A percentile compares a stretch with the other conserved stretches of the same genome.
These are phyloP conservation scores for Podospora didyma DNA, from an alignment of 495 filamentous ascomycete species.

Conservation along the genomic window DNA sequence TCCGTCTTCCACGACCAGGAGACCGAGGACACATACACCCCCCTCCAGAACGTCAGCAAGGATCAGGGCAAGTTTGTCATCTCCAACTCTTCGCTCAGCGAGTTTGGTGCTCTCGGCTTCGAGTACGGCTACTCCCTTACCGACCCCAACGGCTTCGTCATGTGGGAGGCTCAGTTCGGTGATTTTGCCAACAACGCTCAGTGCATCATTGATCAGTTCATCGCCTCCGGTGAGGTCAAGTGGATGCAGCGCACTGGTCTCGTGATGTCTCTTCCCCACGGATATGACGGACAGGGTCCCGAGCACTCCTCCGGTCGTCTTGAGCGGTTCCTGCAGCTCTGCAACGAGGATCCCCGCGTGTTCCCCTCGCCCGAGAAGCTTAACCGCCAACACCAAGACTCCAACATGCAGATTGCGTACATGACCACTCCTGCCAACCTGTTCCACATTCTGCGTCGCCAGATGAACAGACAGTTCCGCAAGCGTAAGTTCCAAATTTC, in stretches of 20 bases:
- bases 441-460: conserved; percentile 93
- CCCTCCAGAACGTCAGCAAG: conserved; percentile 80
- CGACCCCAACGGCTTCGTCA: conserved; percentile 91
- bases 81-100: conserved; percentile 93
- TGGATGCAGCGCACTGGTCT: conserved; percentile 97
- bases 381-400: conserved; percentile 97
- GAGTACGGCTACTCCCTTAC: conserved; percentile 98
- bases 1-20: conserved; percentile 97
- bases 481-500: conserved; percentile 67
- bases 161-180: conserved; percentile 99
- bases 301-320: conserved; percentile 98
- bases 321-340: conserved; percentile 95
- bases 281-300: conserved; percentile 96
- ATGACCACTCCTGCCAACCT: conserved; percentile 89
- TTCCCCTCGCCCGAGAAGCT: conserved; percentile 85
- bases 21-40: conserved; percentile 86
- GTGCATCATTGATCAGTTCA: conserved; percentile 98
- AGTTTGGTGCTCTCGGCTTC: conserved; percentile 93
- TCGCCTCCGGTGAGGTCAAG: conserved; percentile 95
- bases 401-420: conserved; percentile 97
- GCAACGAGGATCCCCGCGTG: conserved; percentile 93
- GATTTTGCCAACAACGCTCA: conserved; percentile 99
- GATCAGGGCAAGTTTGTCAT: conserved; percentile 94
- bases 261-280: conserved; percentile 91
- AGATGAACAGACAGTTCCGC: conserved; percentile 98